Conservation (phyloP, 495 filamentous ascomycete genomes). For the Aspergillus baeticus region DNA sequence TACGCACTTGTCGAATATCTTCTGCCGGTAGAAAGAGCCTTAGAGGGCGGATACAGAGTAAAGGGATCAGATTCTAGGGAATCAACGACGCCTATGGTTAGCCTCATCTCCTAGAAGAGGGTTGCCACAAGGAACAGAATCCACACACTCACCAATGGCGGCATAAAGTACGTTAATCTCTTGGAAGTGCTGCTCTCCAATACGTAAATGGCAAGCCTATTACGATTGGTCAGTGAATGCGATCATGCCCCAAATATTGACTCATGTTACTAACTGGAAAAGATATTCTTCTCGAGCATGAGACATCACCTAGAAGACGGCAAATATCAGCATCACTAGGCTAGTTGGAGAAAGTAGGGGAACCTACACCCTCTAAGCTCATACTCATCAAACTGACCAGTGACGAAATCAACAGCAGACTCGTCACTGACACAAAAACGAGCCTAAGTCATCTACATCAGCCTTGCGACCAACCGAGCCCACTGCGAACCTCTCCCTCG, state of each 20-base stretch:
- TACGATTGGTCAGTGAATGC: slow-evolving; percentile 15
- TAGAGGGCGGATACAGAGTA: slow-evolving; percentile 79
- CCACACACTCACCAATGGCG: slow-evolving; percentile 53
- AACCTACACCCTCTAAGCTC: slow-evolving; percentile 79
- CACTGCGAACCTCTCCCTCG: neutral
- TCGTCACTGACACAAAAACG: slow-evolving; percentile 82
- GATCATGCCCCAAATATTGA: neutral
- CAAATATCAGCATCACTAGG: slow-evolving; percentile 11
- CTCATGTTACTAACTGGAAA: slow-evolving; percentile 61
- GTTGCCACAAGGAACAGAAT: neutral
- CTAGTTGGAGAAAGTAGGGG: slow-evolving; percentile 7
- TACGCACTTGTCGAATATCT: slow-evolving; percentile 69
- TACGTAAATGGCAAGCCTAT: slow-evolving; percentile 64
- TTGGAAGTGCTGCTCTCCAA: slow-evolving; percentile 74
- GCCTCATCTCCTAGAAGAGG: slow-evolving; percentile 8
- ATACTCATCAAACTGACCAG: slow-evolving; percentile 90
- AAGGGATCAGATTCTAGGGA: slow-evolving; percentile 74
- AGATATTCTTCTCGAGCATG: slow-evolving; percentile 75
- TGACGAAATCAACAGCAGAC: slow-evolving; percentile 87
- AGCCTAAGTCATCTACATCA: slow-evolving; percentile 40
- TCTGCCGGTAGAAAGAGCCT: slow-evolving; percentile 72
- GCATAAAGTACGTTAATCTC: slow-evolving; percentile 77
- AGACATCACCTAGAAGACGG: slow-evolving; percentile 50
- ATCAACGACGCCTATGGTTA: slow-evolving; percentile 29
- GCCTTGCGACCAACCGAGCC: slow-evolving; percentile 7